Conservation (phyloP, 768 basidiomycete species). For the Lyophyllum decastes region DNA sequence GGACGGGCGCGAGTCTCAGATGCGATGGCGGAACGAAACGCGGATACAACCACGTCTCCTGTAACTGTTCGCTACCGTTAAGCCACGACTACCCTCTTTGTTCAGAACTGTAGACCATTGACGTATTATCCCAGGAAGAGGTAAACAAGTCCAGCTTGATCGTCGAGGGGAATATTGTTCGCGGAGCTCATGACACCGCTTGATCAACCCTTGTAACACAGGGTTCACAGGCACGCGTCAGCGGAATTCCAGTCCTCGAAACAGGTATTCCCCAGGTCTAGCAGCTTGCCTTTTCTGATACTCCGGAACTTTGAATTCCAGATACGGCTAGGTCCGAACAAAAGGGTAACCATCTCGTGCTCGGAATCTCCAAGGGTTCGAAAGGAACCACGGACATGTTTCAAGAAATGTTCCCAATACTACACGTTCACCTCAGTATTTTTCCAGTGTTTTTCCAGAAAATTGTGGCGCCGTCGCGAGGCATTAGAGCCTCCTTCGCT, state of each 20-base stretch:
- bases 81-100: conserved; percentile 36
- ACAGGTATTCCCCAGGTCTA: conserved; percentile 40
- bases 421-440: conserved; percentile 27
- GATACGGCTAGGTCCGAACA: conserved; percentile 52
- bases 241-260: conserved; percentile 45
- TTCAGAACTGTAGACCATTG: conserved; percentile 40
- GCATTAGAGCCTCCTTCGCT: conserved; percentile 4
- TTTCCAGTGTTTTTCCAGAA: conserved; percentile 33
- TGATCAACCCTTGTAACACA: conserved; percentile 45
- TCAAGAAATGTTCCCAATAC: conserved; percentile 25
- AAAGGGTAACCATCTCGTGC: conserved; percentile 33
- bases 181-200: conserved; percentile 44
- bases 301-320: conserved; percentile 50
- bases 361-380: conserved; percentile 35
- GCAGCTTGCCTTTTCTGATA: conserved; percentile 43
- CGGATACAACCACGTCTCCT: conserved; percentile 39
- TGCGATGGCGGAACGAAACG: conserved; percentile 45
- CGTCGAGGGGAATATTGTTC: conserved; percentile 43
- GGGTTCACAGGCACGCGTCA: conserved; percentile 46
- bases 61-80: conserved; percentile 33
- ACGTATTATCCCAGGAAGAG: conserved; percentile 48
- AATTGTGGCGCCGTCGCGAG: conserved; percentile 29
- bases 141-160: conserved; percentile 44
- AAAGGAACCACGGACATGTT: conserved; percentile 34
- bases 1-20: conserved; percentile 44